These are phyloP conservation scores for Coccomyxa sp. DNA, from an alignment of 139 green algal genomes.

Conservation along the genomic window DNA sequence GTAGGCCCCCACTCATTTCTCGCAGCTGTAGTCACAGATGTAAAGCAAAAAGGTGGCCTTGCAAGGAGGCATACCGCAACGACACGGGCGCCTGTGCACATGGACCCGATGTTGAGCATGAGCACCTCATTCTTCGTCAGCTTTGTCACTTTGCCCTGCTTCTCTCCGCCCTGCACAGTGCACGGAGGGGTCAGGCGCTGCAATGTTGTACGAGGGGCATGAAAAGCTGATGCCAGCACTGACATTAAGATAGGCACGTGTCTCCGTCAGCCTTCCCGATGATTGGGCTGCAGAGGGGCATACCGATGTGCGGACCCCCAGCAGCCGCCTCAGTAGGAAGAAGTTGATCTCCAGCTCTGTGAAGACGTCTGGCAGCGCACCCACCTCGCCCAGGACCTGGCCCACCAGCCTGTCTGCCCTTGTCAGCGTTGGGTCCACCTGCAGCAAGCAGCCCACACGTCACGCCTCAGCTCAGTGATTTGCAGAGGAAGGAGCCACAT, in stretches of 20 bases:
- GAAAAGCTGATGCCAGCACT: too few relatives aligned
- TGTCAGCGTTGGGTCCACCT: slow-evolving; percentile 96
- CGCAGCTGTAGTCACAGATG: too few relatives aligned
- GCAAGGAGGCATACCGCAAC: slow-evolving; percentile 62
- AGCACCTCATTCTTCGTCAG: slow-evolving; percentile 97
- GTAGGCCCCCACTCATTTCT: too few relatives aligned
- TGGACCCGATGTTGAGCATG: slow-evolving; percentile 99
- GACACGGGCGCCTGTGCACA: slow-evolving; percentile 96
- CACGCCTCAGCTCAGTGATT: background rate
- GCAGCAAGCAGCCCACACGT: background rate
- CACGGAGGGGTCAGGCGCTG: too few relatives aligned
- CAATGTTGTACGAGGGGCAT: too few relatives aligned
- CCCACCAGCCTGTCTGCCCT: slow-evolving; percentile 95
- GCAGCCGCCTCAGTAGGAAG: slow-evolving; percentile 94
- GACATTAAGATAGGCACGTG: too few relatives aligned
- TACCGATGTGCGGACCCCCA: slow-evolving; percentile 91
- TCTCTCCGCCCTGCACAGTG: slow-evolving; percentile 77
- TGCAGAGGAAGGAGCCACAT: too few relatives aligned
- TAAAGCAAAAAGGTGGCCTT: too few relatives aligned
- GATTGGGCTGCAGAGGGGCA: too few relatives aligned
- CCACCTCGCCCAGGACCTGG: slow-evolving; percentile 94
- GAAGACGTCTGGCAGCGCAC: slow-evolving; percentile 93
- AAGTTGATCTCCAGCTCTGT: slow-evolving; percentile 99
- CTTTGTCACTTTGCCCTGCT: slow-evolving; percentile 95
- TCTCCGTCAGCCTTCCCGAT: too few relatives aligned